phyloP scores from a whole-genome alignment of 352 stramenopile species.

The Salisapilia sapeloensis region DNA sequence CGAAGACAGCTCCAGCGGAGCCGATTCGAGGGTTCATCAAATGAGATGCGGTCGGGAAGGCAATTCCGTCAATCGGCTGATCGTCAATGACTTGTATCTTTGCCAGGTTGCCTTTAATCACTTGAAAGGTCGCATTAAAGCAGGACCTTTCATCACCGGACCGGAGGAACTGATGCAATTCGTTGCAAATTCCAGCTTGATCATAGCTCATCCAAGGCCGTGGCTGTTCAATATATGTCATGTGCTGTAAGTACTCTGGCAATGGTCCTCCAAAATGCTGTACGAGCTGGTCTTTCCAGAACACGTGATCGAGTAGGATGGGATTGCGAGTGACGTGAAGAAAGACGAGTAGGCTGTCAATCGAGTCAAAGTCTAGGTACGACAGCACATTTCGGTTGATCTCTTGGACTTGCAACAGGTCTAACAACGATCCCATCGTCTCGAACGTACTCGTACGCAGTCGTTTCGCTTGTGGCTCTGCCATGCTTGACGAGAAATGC shows the following conservation, averaged over 20 bases:
- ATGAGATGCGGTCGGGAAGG: conserved; percentile 23
- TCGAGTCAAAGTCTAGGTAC: no score
- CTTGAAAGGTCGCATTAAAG: conserved; percentile 9
- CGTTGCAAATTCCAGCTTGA: conserved; percentile 7
- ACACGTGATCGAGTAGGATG: conserved; percentile 9
- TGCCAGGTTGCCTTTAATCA: conserved; percentile 18
- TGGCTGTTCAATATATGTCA: no score
- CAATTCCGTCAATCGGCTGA: conserved; percentile 17
- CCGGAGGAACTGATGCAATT: conserved; percentile 19
- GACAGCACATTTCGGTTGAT: no score
- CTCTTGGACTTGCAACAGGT: no score
- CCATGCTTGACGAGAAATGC: no score
- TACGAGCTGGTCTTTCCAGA: conserved; percentile 18
- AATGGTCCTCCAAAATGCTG: conserved; percentile 7
- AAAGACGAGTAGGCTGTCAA: no score
- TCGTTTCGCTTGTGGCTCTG: no score
- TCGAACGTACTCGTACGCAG: no score
- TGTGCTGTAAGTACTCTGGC: no score
- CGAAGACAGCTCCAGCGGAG: conserved; percentile 20
- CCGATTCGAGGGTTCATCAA: conserved; percentile 21
- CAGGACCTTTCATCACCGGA: conserved; percentile 9
- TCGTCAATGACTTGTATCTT: conserved; percentile 12
- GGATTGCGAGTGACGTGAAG: no score
- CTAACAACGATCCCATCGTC: no score
- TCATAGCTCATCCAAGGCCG: no score